These are phyloP conservation scores for Exophiala sp. DNA, from an alignment of 2,329 filamentous ascomycete species.

Conservation along the genomic window DNA sequence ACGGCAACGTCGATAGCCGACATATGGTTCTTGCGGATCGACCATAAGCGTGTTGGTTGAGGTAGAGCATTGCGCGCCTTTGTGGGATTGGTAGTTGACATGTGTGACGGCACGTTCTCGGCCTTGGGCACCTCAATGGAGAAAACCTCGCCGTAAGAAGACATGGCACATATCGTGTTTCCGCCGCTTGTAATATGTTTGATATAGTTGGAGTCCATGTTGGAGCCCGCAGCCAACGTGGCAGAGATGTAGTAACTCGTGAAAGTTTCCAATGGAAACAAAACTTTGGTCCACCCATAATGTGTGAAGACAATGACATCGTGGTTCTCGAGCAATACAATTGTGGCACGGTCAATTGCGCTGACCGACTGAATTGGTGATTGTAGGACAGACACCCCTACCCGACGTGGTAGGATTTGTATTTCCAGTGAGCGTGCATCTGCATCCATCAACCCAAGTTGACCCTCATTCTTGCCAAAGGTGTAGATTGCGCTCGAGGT, in stretches of 20 bases:
- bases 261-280: slow-evolving; percentile 71
- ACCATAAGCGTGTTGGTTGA: slow-evolving; percentile 77
- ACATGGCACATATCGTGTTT: slow-evolving; percentile 85
- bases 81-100: slow-evolving; percentile 84
- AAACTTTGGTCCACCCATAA: slow-evolving; percentile 88
- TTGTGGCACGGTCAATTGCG: slow-evolving; percentile 85
- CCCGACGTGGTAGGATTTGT: slow-evolving; percentile 76
- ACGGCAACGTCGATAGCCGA: slow-evolving; percentile 82
- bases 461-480: slow-evolving; percentile 92
- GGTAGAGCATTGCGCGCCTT: slow-evolving; percentile 83
- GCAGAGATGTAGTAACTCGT: slow-evolving; percentile 60
- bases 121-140: slow-evolving; percentile 70
- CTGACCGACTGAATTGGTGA: slow-evolving; percentile 69
- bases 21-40: slow-evolving; percentile 73
- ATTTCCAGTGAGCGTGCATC: slow-evolving; percentile 84
- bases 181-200: slow-evolving; percentile 74
- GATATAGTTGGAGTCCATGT: slow-evolving; percentile 61
- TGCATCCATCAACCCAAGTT: slow-evolving; percentile 88
- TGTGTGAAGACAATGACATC: slow-evolving; percentile 93
- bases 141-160: slow-evolving; percentile 77
- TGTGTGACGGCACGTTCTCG: slow-evolving; percentile 54
- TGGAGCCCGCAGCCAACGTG: slow-evolving; percentile 60
- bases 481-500: slow-evolving; percentile 77
- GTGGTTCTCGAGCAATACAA: slow-evolving; percentile 75
- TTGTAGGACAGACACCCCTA: slow-evolving; percentile 75